phyloP scores from a whole-genome alignment of 2,329 filamentous ascomycete genomes.

The Colletotrichum abscissum region DNA sequence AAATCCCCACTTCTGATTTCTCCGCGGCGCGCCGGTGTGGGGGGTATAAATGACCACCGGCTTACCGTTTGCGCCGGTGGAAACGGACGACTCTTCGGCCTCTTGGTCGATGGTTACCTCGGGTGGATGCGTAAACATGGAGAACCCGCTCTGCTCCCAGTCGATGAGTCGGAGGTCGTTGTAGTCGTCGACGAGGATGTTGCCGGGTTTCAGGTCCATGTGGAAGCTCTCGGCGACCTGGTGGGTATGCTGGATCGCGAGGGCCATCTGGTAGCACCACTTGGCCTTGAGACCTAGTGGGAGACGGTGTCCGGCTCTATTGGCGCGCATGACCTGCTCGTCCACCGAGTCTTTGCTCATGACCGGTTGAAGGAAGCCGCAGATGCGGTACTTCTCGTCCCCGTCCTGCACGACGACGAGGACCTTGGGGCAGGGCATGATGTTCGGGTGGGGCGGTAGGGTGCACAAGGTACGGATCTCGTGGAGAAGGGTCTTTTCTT shows the following conservation, averaged over 20 bases:
- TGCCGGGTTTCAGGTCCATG: constrained; percentile 45
- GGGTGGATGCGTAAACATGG: constrained; percentile 37
- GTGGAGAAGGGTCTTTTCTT: constrained; percentile 34
- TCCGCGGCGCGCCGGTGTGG: constrained; percentile 24
- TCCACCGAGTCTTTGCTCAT: constrained; percentile 31
- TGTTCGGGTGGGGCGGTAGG: constrained; percentile 37
- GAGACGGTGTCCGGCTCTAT: constrained; percentile 25
- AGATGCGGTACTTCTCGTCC: constrained; percentile 15
- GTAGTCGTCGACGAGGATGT: constrained; percentile 40
- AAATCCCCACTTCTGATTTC: constrained; percentile 33
- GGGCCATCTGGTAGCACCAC: constrained; percentile 41
- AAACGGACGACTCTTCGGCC: constrained; percentile 10
- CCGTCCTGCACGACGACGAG: constrained; percentile 27
- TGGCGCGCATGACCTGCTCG: constrained; percentile 34
- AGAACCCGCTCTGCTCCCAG: constrained; percentile 42
- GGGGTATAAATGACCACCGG: constrained; percentile 35
- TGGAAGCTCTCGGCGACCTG: constrained; percentile 39
- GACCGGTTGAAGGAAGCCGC: constrained; percentile 37
- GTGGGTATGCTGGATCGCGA: constrained; percentile 39
- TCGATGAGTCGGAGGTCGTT: constrained; percentile 39
- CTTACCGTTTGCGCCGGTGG: background rate
- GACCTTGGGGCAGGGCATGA: constrained; percentile 33
- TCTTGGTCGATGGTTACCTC: constrained; percentile 35
- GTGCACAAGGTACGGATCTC: constrained; percentile 34
- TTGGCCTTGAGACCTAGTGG: constrained; percentile 34